Evolutionary conservation across 768 basidiomycete species (phyloP), one percentile per base, ranked within the genome.

Genomic region (Rhizopogon vesiculosus): DNA sequence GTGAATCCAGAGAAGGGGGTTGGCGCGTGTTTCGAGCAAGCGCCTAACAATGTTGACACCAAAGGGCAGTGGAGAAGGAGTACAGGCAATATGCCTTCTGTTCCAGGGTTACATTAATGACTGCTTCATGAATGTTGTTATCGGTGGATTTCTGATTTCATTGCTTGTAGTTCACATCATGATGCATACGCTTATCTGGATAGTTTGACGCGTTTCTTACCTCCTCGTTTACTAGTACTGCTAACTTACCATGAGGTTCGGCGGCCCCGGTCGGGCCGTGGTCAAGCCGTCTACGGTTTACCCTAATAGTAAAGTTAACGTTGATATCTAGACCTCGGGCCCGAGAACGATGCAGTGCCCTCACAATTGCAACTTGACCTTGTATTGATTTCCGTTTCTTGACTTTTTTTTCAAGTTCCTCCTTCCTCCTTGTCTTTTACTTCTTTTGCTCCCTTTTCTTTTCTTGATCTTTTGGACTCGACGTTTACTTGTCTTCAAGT

Each of bases 81-180:
- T 12, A 67, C 69, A 2, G 60, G 61, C 6, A 69, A 62, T 48
- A 22, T 63, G 48, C 42, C 60, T 5, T 31, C 39, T 7, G 13
- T 54, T 42, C 89, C 89, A 90, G 90, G 46, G 13, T 35, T 48
- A 48, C 33, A 48, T 22, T 48, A 15, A 48, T 33, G 8, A 33
- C 10, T 33, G 1, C 28, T 29, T 29, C 28, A 29, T n/a, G 29
- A 29, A 7, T 33, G 4, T 28, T 18, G 29, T 29, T n/a, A 18
- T 18, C 9, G 29, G n/a, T 7, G 6, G 18, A 19, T 33, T 33
- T 18, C 18, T 9, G 8, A 18, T 42, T 10, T 42, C 18, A 19
- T 18, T 42, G 18, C 18, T 42, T 31, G 16, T 31, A 18, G 25
- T 25, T 25, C 25, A 25, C 25, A 25, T 25, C 25, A 25, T 25